Percentiles rank a stretch among this genome's conserved stretches.
phyloP scores from a whole-genome alignment of 805 yeast species.

The Candida quercuum region DNA sequence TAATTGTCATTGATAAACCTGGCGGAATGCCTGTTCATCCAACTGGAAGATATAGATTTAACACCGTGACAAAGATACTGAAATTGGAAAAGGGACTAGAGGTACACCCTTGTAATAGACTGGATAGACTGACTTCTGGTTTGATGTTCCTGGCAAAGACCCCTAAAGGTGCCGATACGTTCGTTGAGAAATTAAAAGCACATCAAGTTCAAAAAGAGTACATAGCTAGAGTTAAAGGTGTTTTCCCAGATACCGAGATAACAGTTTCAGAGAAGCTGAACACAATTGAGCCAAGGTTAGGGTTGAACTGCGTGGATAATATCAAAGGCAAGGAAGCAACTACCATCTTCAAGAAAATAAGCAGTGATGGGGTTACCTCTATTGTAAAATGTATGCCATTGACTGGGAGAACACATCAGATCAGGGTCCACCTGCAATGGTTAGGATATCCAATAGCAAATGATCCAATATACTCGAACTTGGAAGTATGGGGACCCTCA shows the following conservation, averaged over 20 bases:
- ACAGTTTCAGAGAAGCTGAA: conserved; percentile 61
- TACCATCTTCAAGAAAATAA: conserved; percentile 48
- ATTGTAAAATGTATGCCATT: conserved; percentile 80
- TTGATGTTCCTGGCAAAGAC: conserved; percentile 55
- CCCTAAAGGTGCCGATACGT: conserved; percentile 63
- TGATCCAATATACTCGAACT: conserved; percentile 86
- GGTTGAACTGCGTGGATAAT: conserved; percentile 46
- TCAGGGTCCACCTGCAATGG: conserved; percentile 85
- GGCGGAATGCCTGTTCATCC: conserved; percentile 96
- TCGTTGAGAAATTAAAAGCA: conserved; percentile 41
- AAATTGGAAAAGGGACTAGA: conserved; percentile 59
- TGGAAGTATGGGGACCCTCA: conserved; percentile 69
- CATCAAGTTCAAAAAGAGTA: conserved; percentile 68
- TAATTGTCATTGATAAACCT: conserved; percentile 88
- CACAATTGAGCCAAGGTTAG: conserved; percentile 67
- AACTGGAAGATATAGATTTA: conserved; percentile 75
- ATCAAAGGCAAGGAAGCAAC: conserved; percentile 54
- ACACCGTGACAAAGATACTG: conserved; percentile 71
- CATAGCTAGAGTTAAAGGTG: conserved; percentile 82
- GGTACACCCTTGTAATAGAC: conserved; percentile 84
- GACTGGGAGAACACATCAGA: conserved; percentile 95
- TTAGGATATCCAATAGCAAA: conserved; percentile 89
- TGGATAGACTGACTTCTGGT: conserved; percentile 91
- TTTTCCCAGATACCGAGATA: conserved; percentile 62
- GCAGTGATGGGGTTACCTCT: conserved; percentile 35